Evolutionary conservation across 352 stramenopile species (phyloP).

Genomic region (Pythium aquatile): DNA sequence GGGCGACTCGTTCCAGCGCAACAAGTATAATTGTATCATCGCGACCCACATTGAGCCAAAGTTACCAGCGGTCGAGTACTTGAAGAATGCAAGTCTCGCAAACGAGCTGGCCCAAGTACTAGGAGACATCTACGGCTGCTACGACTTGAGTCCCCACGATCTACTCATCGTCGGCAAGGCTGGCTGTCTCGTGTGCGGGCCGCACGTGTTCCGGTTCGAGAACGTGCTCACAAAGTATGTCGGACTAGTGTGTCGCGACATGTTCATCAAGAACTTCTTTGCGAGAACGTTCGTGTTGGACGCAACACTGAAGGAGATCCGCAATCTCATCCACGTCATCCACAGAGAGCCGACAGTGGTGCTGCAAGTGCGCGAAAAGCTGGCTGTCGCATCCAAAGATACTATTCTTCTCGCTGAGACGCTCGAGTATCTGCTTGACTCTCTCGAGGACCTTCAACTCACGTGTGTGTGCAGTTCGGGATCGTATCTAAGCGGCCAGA

Average conservation of each 20-base stretch:
- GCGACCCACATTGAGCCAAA: slow-evolving; percentile 96
- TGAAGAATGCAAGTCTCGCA: slow-evolving; percentile 92
- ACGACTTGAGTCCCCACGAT: slow-evolving; percentile 95
- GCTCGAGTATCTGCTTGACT: slow-evolving; percentile 95
- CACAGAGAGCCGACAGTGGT: slow-evolving; percentile 85
- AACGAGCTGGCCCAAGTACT: slow-evolving; percentile 96
- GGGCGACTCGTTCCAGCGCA: slow-evolving; percentile 92
- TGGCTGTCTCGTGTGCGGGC: slow-evolving; percentile 93
- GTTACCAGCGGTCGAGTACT: slow-evolving; percentile 94
- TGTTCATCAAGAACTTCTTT: slow-evolving; percentile 98
- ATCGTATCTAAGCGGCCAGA: slow-evolving; percentile 18
- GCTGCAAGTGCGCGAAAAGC: slow-evolving; percentile 87
- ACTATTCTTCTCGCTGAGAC: slow-evolving; percentile 96
- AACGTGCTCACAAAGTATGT: slow-evolving; percentile 95
- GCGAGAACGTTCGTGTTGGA: slow-evolving; percentile 95
- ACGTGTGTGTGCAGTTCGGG: slow-evolving; percentile 35
- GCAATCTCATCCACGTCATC: slow-evolving; percentile 86
- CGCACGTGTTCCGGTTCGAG: slow-evolving; percentile 96
- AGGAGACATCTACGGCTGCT: slow-evolving; percentile 91
- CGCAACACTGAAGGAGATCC: slow-evolving; percentile 94
- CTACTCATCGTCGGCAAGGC: slow-evolving; percentile 94
- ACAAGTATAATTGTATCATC: slow-evolving; percentile 98
- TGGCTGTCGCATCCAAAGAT: slow-evolving; percentile 92
- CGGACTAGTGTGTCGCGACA: slow-evolving; percentile 94
- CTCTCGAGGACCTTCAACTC: slow-evolving; percentile 87